These are phyloP conservation scores for Yarrowia sp. DNA, from an alignment of 805 yeast species.

Conservation along the genomic window DNA sequence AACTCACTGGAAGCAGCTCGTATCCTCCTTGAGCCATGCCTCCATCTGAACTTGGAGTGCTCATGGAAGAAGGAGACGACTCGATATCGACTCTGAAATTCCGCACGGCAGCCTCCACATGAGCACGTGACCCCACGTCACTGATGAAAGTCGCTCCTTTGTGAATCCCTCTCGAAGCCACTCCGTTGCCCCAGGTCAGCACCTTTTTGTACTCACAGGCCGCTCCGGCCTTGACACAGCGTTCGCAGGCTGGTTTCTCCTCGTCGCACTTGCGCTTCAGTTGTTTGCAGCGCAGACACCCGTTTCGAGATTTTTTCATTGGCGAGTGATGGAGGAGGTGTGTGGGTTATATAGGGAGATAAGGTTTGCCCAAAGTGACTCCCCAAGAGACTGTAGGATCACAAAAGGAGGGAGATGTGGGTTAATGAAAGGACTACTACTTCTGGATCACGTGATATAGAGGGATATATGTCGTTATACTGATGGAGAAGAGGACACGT, in stretches of 20 bases:
- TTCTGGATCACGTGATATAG: no score
- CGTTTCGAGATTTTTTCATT: slow-evolving; percentile 25
- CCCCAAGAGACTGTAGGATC: no score
- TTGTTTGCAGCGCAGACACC: slow-evolving; percentile 44
- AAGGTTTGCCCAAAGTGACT: no score
- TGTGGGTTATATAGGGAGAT: no score
- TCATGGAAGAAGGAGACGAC: not conserved
- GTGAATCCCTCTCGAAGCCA: slow-evolving; percentile 16
- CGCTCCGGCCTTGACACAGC: slow-evolving; percentile 49
- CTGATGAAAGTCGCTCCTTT: slow-evolving; percentile 21
- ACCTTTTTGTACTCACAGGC: slow-evolving; percentile 62
- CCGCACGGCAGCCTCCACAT: slow-evolving; percentile 14
- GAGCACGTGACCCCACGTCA: slow-evolving; percentile 7
- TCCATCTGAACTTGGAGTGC: slow-evolving; percentile 8
- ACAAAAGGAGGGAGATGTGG: no score
- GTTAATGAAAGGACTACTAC: no score
- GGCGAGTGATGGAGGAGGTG: not conserved
- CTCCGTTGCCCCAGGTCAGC: slow-evolving; percentile 58
- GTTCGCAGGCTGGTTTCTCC: slow-evolving; percentile 57
- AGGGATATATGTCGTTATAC: no score
- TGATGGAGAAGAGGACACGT: no score
- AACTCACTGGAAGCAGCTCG: not conserved
- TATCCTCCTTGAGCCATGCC: not conserved
- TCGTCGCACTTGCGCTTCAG: slow-evolving; percentile 71
- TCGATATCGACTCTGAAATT: slow-evolving; percentile 21